These are phyloP conservation scores for Salvia splendens DNA, from an alignment of 257 asterid genomes.

Conservation along the genomic window DNA sequence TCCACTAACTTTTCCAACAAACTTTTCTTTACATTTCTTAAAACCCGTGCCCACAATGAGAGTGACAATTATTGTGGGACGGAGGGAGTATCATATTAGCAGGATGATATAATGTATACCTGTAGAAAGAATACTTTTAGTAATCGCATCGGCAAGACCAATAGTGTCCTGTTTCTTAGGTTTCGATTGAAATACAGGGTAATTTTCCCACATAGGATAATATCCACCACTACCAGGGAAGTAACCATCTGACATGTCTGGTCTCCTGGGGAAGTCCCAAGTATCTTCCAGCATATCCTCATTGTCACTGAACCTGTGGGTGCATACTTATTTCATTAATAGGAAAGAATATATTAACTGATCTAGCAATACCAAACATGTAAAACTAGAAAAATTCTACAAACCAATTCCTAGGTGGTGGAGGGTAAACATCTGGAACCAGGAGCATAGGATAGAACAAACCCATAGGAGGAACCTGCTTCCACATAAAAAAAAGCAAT, in stretches of 20 bases:
- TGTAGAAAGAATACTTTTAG: slow-evolving; percentile 87
- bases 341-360: slow-evolving; percentile 24
- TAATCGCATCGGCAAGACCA: slow-evolving; percentile 95
- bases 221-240: slow-evolving; percentile 53
- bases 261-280: slow-evolving; percentile 61
- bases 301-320: slow-evolving; percentile 79
- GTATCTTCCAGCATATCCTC: slow-evolving; percentile 98
- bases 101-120: slow-evolving; percentile 45
- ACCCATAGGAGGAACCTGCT: slow-evolving; percentile 99
- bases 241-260: slow-evolving; percentile 61
- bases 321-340: slow-evolving; percentile 15
- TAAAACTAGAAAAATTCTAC: slow-evolving; percentile 23
- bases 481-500: slow-evolving; percentile 34
- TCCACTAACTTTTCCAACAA: no score
- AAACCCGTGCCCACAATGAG: no score
- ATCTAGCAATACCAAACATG: slow-evolving; percentile 21
- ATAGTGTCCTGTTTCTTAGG: slow-evolving; percentile 79
- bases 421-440: slow-evolving; percentile 94
- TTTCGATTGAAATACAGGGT: slow-evolving; percentile 67
- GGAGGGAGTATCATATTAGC: slow-evolving; percentile 24
- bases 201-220: slow-evolving; percentile 90
- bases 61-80: no score
- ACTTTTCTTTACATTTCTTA: no score
- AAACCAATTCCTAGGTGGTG: slow-evolving; percentile 86
- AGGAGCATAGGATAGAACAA: slow-evolving; percentile 87